Conservation (phyloP, 768 basidiomycete genomes). For the Pleurotus ostreatus region DNA sequence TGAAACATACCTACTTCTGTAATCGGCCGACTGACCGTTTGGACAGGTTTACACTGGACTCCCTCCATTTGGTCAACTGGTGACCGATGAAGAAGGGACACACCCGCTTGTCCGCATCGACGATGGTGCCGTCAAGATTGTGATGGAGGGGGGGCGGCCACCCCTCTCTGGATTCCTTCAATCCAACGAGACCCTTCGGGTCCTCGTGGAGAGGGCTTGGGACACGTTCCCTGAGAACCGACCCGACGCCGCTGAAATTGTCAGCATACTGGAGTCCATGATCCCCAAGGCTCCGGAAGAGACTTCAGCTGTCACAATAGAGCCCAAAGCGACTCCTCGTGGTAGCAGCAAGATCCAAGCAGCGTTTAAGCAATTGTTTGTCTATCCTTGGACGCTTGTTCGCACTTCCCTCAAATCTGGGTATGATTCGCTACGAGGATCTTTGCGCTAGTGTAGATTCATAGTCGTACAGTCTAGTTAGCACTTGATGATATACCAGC, state of each 20-base stretch:
- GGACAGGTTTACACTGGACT: slow-evolving; percentile 16
- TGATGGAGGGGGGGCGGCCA: slow-evolving; percentile 17
- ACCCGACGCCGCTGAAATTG: slow-evolving; percentile 6
- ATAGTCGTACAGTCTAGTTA: background rate
- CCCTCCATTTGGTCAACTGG: slow-evolving; percentile 14
- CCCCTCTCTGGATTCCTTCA: slow-evolving; percentile 12
- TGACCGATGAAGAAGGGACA: background rate
- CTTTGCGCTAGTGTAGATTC: background rate
- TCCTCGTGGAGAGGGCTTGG: slow-evolving; percentile 17
- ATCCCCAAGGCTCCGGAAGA: background rate
- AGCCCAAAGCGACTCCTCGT: background rate
- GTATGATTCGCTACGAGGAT: background rate
- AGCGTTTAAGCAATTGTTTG: background rate
- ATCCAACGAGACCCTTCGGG: slow-evolving; percentile 2
- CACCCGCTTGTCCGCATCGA: slow-evolving; percentile 11
- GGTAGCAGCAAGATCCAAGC: too few species aligned
- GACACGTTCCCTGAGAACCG: slow-evolving; percentile 10
- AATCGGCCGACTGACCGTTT: background rate
- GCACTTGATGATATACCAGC: background rate
- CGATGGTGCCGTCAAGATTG: slow-evolving; percentile 16
- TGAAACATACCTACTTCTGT: background rate
- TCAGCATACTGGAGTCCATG: background rate
- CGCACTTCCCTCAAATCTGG: background rate
- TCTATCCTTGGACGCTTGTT: background rate
- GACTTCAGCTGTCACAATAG: background rate